These are phyloP conservation scores for Pisolithus tinctorius DNA, from an alignment of 768 basidiomycete genomes.

Conservation along the genomic window DNA sequence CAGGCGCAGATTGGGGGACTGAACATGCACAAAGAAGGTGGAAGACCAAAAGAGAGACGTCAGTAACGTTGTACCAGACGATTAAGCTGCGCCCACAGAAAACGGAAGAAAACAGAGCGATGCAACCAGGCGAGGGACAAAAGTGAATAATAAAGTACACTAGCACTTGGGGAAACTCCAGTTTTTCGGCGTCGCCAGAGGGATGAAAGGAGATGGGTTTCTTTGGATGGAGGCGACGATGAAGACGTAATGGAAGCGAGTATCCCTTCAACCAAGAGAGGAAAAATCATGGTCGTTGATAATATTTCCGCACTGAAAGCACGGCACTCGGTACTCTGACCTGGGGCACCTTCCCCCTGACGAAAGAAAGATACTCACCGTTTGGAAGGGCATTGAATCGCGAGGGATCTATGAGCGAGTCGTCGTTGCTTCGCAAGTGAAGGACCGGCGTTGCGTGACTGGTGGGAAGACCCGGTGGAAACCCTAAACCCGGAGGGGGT, in stretches of 20 bases:
- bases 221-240: constrained; percentile 14
- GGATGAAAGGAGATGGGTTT: constrained; percentile 7
- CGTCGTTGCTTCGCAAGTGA: constrained; percentile 8
- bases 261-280: constrained; percentile 28
- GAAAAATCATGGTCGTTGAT: constrained; percentile 57
- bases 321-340: constrained; percentile 84
- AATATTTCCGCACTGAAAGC: constrained; percentile 85
- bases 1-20: constrained; percentile 32
- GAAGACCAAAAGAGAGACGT: constrained; percentile 29
- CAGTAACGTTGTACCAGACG: constrained; percentile 38
- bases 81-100: constrained; percentile 36
- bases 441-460: constrained; percentile 15
- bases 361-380: constrained; percentile 61
- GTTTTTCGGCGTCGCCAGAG: constrained; percentile 17
- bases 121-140: constrained; percentile 37
- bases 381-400: constrained; percentile 26
- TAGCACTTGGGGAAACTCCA: constrained; percentile 6
- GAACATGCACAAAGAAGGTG: constrained; percentile 15
- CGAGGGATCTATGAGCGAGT: constrained; percentile 21
- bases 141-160: constrained; percentile 19
- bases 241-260: constrained; percentile 22
- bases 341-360: constrained; percentile 71
- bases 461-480: constrained; percentile 27
- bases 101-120: constrained; percentile 32
- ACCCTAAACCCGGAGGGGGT: constrained; percentile 64